Evolutionary conservation across 192 early-diverging fungal species (phyloP), one percentile per base, ranked within the genome.

Genomic region (Coemansia sp.): DNA sequence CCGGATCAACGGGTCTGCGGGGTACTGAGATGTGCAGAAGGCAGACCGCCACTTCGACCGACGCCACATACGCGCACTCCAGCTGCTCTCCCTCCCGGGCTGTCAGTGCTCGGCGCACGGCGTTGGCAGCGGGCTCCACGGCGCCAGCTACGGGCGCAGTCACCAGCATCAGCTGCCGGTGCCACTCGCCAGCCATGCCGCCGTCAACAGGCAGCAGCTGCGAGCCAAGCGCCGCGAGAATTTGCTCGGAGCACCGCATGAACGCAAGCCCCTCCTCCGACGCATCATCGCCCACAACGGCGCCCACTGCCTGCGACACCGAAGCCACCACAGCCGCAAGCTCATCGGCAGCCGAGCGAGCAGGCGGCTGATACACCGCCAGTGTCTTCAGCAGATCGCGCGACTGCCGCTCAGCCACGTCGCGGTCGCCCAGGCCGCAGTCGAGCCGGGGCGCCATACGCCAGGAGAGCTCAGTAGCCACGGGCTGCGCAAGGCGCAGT

Each of bases 1-100:
- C 94, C 3, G 96, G 95, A 77, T 98, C 96, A 21, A 93, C 81
- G 0, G 93, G 88, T 27, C 92, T 87, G 31, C 87, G 73, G 6
- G 96, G 96, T 31, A 98, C 78, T 48, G 94, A 94, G 2, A 87
- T 72, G 7, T 74, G 70, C 59, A 95, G 64, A 70, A 94, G 85
- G 1, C 87, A 76, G 10, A 91, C 42, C 0, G 86, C 86, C 9
- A 89, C 66, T 31, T 74, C 74, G 0, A 68, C 77, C 16, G 45
- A 17, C 6, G 63, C 69, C 3, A 53, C 45, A 35, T 68, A 70
- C 31, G 19, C 64, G 10, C 4, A 8, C 27, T 53, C 63, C 19
- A 51, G 34, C 34, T 17, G 3, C 19, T 40, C 16, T 0, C 37
- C 31, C 13, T 51, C 48, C 19, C 7, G 54, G 2, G 17, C 54